Evolutionary conservation across 257 asterid species (phyloP), one percentile per base, ranked within the genome.

Genomic region (Catharanthus roseus): DNA sequence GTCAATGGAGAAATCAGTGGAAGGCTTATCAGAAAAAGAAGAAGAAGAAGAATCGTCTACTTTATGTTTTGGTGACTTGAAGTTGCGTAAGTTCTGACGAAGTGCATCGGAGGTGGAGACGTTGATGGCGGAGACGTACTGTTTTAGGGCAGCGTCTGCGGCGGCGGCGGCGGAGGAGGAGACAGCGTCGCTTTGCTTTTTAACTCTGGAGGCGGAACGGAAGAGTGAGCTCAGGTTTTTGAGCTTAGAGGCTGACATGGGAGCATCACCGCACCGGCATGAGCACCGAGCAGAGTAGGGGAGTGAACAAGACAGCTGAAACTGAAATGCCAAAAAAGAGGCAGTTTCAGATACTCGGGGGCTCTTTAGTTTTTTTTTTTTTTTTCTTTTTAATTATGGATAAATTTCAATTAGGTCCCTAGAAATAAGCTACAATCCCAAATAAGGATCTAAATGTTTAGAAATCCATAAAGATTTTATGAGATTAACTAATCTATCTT

Each of bases 241-340:
- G 76, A 84, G 70, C 74, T 77, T 82, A 42, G 90, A 57, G 60
- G 79, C 61, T 28, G 82, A 88, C 88, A 83, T 85, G 70, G 41
- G 85, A 68, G 53, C 16, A 44, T 16, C n/a, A n/a, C 42, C 5
- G 42, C 28, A 28, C 28, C 13, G 56, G 60, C 72, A 5, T 29
- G 4, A 28, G 26, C 36, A 3, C 53, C 3, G 13, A n/a, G n/a
- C n/a, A n/a, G n/a, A n/a, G n/a, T n/a, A n/a, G n/a, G n/a, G n/a
- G n/a, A n/a, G n/a, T n/a, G n/a, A n/a, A n/a, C n/a, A n/a, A n/a
- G n/a, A n/a, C n/a, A n/a, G n/a, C n/a, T n/a, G n/a, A n/a, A n/a
- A n/a, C n/a, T n/a, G n/a, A n/a, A n/a, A n/a, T n/a, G n/a, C n/a
- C n/a, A n/a, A n/a, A n/a, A n/a, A n/a, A n/a, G n/a, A n/a, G n/a